Evolutionary conservation across 1,139 yeast species (phyloP), one percentile per base, ranked within the genome.

Genomic region (Lodderomyces jiufengensis): DNA sequence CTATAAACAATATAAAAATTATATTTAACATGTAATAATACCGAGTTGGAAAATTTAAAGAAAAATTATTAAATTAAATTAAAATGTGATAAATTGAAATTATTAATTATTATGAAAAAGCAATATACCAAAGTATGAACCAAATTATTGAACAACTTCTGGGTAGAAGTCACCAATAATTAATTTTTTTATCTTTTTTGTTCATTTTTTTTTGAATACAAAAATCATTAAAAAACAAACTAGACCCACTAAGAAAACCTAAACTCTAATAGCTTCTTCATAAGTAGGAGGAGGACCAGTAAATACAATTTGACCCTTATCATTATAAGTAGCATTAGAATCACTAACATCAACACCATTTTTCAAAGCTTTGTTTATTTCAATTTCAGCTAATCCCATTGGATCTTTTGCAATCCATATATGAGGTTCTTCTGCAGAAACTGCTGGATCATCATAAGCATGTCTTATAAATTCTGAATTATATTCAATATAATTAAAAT

Each of bases 341-440:
- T 82, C 83, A 37, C 71, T 62, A 13, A 80, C 80, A 39, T 74
- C 73, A 27, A 81, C 78, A 18, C 71, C 73, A 30, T 71, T 61
- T 31, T 73, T 78, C 24, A 64, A 53, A n/a, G 86, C 76, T 48
- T 76, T 72, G 32, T 66, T 67, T 51, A 79, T 78, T 53, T 78
- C 80, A 40, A 72, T 70, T 38, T 69, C 73, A 3, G 86, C 76
- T 31, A 84, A 69, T 14, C 92, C 92, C 75, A 82, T 63, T 20
- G 76, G 72, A 57, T 84, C 94, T 43, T 61, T 68, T 29, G 84
- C 78, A 44, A 81, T 65, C 94, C 94, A 84, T 35, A 82, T 67
- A 31, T 74, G 74, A 11, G 87, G 86, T 46, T 74, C 80, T 23
- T 67, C 70, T 30, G 77, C 81, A 16, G 63, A 63, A 24, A 83